Percentiles rank a stretch among this genome's conserved stretches.
Conservation (phyloP, 148 eudicot genomes). For the Pouteria glomerata region DNA sequence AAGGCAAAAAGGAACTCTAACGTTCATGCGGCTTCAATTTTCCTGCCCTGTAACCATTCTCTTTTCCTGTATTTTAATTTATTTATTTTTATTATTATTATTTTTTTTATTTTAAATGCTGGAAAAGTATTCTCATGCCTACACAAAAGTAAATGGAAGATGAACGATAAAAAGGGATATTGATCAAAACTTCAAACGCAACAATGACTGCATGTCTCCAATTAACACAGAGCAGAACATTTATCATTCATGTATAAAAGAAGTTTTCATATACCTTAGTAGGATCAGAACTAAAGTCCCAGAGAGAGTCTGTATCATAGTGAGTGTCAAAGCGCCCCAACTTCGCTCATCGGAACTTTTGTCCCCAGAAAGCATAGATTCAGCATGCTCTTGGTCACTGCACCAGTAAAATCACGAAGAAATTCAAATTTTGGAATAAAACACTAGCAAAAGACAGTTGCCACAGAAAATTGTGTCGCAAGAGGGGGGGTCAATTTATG, state of each 20-base stretch:
- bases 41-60: background rate
- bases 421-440: constrained; percentile 8
- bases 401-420: constrained; percentile 13
- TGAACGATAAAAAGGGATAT: background rate
- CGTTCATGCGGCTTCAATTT: too few relatives aligned
- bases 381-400: constrained; percentile 57
- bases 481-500: too few relatives aligned
- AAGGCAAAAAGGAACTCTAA: too few relatives aligned
- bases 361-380: constrained; percentile 50
- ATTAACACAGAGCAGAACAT: too few relatives aligned
- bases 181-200: background rate
- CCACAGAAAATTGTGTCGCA: too few relatives aligned
- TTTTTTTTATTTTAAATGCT: background rate
- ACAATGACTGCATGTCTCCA: background rate
- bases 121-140: background rate
- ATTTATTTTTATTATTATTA: background rate
- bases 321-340: constrained; percentile 59
- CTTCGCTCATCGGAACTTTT: constrained; percentile 61
- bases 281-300: constrained; percentile 39
- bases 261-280: constrained; percentile 44
- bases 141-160: background rate
- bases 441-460: too few relatives aligned
- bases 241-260: too few relatives aligned
- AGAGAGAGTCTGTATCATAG: constrained; percentile 55
- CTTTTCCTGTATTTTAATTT: background rate